Evolutionary conservation across 129 eudicot species (phyloP).

Genomic region (Centaurea solstitialis): DNA sequence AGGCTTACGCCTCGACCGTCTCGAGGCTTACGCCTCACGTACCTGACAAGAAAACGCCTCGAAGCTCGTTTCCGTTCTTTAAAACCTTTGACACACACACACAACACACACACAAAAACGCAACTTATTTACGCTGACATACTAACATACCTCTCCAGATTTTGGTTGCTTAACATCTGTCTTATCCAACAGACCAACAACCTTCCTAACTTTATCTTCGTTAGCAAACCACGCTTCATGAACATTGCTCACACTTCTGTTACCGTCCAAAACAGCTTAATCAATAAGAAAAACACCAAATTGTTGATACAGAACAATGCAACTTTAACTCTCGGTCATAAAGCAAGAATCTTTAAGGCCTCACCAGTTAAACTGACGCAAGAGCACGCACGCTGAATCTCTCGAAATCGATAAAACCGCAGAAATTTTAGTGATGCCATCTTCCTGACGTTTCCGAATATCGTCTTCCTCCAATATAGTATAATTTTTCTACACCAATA

Average conservation of each 20-base stretch:
- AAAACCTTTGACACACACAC: too few species aligned
- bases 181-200: constrained; percentile 71
- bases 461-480: constrained; percentile 78
- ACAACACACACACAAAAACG: too few species aligned
- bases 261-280: not conserved
- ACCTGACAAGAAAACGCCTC: too few species aligned
- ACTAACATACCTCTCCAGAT: constrained; percentile 60
- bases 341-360: not conserved
- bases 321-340: not conserved
- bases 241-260: constrained; percentile 78
- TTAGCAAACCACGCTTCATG: constrained; percentile 97
- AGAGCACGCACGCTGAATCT: constrained; percentile 69
- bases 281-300: not conserved
- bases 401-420: constrained; percentile 74
- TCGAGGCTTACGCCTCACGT: too few species aligned
- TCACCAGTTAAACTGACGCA: constrained; percentile 83
- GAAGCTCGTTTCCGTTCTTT: too few species aligned
- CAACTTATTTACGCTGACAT: constrained; percentile 2
- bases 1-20: too few species aligned
- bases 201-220: constrained; percentile 80
- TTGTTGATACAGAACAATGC: not conserved
- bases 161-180: constrained; percentile 36
- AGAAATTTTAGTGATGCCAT: constrained; percentile 61
- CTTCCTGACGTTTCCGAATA: constrained; percentile 75
- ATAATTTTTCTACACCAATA: constrained; percentile 42